A percentile compares a stretch with the other conserved stretches of the same genome.
These are phyloP conservation scores for Cladosporium sp. DNA, from an alignment of 2,329 filamentous ascomycete genomes.

Conservation along the genomic window DNA sequence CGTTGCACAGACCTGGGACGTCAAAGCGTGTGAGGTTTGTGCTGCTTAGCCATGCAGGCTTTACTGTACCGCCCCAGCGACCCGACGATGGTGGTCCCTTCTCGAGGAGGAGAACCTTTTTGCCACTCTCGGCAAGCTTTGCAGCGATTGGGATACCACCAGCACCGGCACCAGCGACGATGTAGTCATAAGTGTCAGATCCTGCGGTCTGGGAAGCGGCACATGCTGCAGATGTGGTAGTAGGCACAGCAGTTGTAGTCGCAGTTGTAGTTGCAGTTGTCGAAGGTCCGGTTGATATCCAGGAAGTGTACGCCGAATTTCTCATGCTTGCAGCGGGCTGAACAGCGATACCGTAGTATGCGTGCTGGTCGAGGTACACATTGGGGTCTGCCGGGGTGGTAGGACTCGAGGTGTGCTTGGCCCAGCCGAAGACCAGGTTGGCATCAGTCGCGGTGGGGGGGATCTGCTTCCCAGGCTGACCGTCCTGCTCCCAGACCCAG, in stretches of 20 bases:
- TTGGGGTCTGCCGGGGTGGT: conserved; percentile 39
- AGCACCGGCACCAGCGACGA: conserved; percentile 63
- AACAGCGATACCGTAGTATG: conserved; percentile 56
- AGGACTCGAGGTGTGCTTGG: conserved; percentile 30
- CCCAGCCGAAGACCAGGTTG: conserved; percentile 32
- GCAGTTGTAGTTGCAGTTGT: conserved; percentile 24
- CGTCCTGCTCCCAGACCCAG: conserved; percentile 46
- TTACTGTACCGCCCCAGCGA: conserved; percentile 62
- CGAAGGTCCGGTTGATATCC: conserved; percentile 30
- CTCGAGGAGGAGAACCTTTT: conserved; percentile 62
- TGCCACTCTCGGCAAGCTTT: conserved; percentile 63
- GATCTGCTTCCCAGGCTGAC: conserved; percentile 40
- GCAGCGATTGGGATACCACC: conserved; percentile 62
- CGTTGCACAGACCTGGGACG: conserved; percentile 69
- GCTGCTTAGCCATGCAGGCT: conserved; percentile 61
- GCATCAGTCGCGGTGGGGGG: conserved; percentile 38
- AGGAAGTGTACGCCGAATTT: conserved; percentile 45
- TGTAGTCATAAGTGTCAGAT: conserved; percentile 60
- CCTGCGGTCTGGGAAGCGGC: conserved; percentile 34
- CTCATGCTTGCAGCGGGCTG: conserved; percentile 46
- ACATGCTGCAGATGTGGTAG: conserved; percentile 28
- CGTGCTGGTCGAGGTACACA: conserved; percentile 55
- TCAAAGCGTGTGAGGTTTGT: conserved; percentile 69
- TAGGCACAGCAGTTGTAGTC: conserved; percentile 29
- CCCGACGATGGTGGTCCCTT: conserved; percentile 58